Percentiles rank a stretch among this genome's conserved stretches.
These are phyloP conservation scores for Geranium rotundifolium DNA, from an alignment of 345 rosid genomes.

Conservation along the genomic window DNA sequence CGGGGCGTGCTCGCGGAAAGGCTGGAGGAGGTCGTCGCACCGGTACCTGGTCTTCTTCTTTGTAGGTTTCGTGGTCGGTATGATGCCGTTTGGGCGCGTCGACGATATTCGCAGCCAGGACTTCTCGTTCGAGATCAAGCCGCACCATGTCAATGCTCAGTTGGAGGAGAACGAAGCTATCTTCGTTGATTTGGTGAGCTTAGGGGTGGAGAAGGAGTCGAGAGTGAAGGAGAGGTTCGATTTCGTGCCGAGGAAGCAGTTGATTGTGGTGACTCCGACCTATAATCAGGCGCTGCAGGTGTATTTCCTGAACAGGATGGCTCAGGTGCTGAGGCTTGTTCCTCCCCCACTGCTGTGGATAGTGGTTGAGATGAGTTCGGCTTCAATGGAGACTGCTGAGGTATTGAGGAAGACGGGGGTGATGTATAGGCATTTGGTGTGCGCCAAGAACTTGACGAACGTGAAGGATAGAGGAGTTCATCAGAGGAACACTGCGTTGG, in stretches of 20 bases:
- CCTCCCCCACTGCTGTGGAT: conserved; percentile 80
- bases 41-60: conserved; percentile 52
- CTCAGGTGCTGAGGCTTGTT: conserved; percentile 67
- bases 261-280: conserved; percentile 82
- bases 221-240: conserved; percentile 11
- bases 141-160: conserved; percentile 35
- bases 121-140: conserved; percentile 57
- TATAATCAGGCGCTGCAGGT: conserved; percentile 72
- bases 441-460: conserved; percentile 34
- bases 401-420: conserved; percentile 73
- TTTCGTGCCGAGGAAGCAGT: conserved; percentile 44
- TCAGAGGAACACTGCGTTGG: conserved; percentile 69
- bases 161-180: conserved; percentile 18
- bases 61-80: conserved; percentile 52
- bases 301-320: conserved; percentile 59
- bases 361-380: conserved; percentile 64
- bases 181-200: conserved; percentile 23
- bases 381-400: conserved; percentile 72
- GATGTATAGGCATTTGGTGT: conserved; percentile 75
- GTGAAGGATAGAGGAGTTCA: conserved; percentile 66
- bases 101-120: conserved; percentile 36
- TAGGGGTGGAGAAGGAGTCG: conserved; percentile 12
- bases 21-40: conserved; percentile 51
- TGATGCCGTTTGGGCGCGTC: conserved; percentile 48
- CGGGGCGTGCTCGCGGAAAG: conserved; percentile 25